Percentiles rank a stretch among this genome's conserved stretches.
Evolutionary conservation across 306 rosid genomes (phyloP).

Genomic region (Chamaecrista fasciculata): DNA sequence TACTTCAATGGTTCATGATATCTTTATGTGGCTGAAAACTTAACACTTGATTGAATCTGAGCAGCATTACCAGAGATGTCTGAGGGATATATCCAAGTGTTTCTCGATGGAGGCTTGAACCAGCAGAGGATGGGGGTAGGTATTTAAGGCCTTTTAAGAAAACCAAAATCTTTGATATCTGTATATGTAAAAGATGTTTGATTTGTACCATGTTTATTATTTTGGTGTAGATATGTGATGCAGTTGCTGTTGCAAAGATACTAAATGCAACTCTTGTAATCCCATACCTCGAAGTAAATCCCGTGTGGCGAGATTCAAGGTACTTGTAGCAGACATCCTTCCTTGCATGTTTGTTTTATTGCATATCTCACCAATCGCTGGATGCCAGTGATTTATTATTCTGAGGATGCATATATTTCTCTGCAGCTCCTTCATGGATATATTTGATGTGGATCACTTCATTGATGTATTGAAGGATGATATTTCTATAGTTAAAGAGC

Average conservation of each 20-base stretch:
- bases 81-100: constrained; percentile 84
- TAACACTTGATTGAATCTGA: too few relatives aligned
- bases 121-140: constrained; percentile 99
- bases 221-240: constrained; percentile 7
- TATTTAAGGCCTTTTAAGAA: constrained; percentile 10
- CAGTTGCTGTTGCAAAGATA: constrained; percentile 42
- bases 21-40: constrained; percentile 19
- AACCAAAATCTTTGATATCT: background rate
- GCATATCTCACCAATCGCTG: background rate
- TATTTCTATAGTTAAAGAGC: constrained; percentile 59
- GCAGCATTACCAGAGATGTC: constrained; percentile 78
- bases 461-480: constrained; percentile 58
- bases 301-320: constrained; percentile 75
- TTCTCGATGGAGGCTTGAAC: constrained; percentile 98
- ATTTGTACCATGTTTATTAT: background rate
- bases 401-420: constrained; percentile 7
- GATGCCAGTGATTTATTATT: background rate
- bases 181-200: background rate
- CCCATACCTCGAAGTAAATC: constrained; percentile 55
- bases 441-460: constrained; percentile 73
- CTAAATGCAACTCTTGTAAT: constrained; percentile 71
- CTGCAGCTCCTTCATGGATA: constrained; percentile 64
- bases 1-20: constrained; percentile 10
- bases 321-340: constrained; percentile 21
- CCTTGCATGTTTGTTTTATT: background rate